Base-by-base conservation (phyloP, 2,329 filamentous ascomycete genomes). In the Gaeumannomyces sp. region DNA sequence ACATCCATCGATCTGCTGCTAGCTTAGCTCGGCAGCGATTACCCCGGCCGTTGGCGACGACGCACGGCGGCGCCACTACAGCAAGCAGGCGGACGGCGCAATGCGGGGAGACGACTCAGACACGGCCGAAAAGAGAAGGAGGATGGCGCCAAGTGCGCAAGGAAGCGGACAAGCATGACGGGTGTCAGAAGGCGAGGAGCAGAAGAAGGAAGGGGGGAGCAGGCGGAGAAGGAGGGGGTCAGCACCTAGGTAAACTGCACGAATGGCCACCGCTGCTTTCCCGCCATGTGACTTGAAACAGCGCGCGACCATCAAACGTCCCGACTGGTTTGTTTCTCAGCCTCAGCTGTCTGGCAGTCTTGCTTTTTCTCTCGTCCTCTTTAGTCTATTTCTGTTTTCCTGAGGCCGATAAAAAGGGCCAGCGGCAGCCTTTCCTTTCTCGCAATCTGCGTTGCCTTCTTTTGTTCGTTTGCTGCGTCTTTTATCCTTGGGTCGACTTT, bases 401-500 rank as follows among this genome's bases (percentile, higher is more conserved):
- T 19, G 38, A 16, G 38, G 38, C 22, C 10, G 45, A 8, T 50
- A 22, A 16, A 50, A 50, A 50, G 45, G 45, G 5, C 8, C 19
- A 29, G n/a, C 59, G 31, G n/a, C 31, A 28, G 33, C 33, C 59
- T 14, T 7, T 61, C 13, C 27, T 16, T 45, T 31, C 38, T 22
- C 28, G 22, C 13, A 22, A 27, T 16, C 27, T 61, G 22, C 27
- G 4, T 61, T 64, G 31, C 28, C 25, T 29, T 59, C 13, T 58
- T 29, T 65, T 61, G 61, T 38, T 8, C 35, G 11, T 29, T 19
- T 64, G 25, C 62, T n/a, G 27, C 50, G 22, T 61, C n/a, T 27
- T 61, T 53, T 53, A 11, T n/a, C 19, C 19, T 25, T 4, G 16
- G 14, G n/a, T 53, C 45, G 22, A 53, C 7, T 53, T 53, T 25